Conservation (phyloP, 306 rosid genomes). For the Nissolia schottii region DNA sequence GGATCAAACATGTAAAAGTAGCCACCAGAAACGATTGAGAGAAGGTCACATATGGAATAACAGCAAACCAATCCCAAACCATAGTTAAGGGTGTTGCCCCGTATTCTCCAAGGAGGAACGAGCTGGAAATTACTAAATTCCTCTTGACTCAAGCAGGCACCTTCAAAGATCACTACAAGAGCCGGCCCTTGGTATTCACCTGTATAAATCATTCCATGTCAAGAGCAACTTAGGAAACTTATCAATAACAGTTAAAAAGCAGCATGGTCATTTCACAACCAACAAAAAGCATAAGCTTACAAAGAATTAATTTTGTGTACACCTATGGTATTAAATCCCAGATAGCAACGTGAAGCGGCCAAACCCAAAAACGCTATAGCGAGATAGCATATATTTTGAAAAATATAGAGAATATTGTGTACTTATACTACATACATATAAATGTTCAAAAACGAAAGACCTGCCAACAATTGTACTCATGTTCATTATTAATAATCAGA, state of each 20-base stretch:
- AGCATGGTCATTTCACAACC: constrained; percentile 13
- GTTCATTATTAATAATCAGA: too few species aligned
- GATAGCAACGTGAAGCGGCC: too few species aligned
- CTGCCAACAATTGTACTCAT: too few species aligned
- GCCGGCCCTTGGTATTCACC: constrained; percentile 99
- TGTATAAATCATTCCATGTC: constrained; percentile 34
- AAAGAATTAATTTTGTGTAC: too few species aligned
- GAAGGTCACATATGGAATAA: constrained; percentile 74
- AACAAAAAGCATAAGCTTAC: constrained; percentile 13
- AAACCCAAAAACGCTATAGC: too few species aligned
- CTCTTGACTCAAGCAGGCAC: constrained; percentile 82
- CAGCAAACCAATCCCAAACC: constrained; percentile 91
- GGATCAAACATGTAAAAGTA: constrained; percentile 93
- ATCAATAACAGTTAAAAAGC: constrained; percentile 10
- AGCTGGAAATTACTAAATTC: constrained; percentile 87
- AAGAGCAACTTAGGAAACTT: constrained; percentile 7
- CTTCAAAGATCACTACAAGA: constrained; percentile 79
- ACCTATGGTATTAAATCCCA: too few species aligned
- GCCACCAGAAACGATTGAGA: constrained; percentile 80
- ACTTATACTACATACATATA: too few species aligned
- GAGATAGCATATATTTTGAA: too few species aligned
- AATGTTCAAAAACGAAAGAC: too few species aligned
- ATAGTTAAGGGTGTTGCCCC: constrained; percentile 77
- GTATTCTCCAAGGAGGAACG: constrained; percentile 92
- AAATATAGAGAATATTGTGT: too few species aligned